Conservation (phyloP, 495 filamentous ascomycete genomes). For the Aspergillus incahuasiensis region DNA sequence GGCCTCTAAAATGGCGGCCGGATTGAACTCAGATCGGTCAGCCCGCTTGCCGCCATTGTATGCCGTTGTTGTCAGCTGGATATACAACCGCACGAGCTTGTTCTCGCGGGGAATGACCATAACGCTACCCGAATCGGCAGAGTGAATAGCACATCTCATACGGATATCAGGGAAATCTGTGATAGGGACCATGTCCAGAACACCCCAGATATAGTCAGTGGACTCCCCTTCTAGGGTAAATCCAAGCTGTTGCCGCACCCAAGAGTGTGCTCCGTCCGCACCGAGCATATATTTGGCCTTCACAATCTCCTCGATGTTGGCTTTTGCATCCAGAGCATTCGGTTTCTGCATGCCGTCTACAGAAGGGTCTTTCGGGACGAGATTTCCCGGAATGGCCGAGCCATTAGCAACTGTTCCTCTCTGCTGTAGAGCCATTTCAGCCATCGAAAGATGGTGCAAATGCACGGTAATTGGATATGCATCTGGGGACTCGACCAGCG, state of each 20-base stretch:
- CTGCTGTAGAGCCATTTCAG: too few species aligned
- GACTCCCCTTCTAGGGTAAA: conserved; percentile 53
- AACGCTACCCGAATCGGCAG: conserved; percentile 14
- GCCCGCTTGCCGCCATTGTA: conserved; percentile 20
- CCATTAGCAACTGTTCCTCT: too few species aligned
- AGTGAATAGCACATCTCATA: too few species aligned
- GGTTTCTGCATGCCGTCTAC: too few species aligned
- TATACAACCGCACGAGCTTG: conserved; percentile 63
- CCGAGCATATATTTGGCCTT: conserved; percentile 63
- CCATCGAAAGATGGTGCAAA: too few species aligned
- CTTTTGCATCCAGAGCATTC: too few species aligned
- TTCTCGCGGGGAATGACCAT: conserved; percentile 67
- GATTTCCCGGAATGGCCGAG: too few species aligned
- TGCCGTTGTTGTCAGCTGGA: conserved; percentile 44
- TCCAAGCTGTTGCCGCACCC: conserved; percentile 54
- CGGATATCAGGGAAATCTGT: conserved; percentile 47
- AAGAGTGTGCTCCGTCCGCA: conserved; percentile 61
- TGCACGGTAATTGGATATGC: too few species aligned
- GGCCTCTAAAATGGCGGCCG: conserved; percentile 52
- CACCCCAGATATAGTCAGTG: conserved; percentile 61
- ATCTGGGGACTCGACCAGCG: too few species aligned
- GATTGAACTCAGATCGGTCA: conserved; percentile 55
- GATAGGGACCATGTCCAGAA: conserved; percentile 61
- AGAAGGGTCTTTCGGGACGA: too few species aligned
- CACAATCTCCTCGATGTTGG: conserved; percentile 45